These are phyloP conservation scores for Hypholoma fasciculare DNA, from an alignment of 768 basidiomycete genomes.

Conservation along the genomic window DNA sequence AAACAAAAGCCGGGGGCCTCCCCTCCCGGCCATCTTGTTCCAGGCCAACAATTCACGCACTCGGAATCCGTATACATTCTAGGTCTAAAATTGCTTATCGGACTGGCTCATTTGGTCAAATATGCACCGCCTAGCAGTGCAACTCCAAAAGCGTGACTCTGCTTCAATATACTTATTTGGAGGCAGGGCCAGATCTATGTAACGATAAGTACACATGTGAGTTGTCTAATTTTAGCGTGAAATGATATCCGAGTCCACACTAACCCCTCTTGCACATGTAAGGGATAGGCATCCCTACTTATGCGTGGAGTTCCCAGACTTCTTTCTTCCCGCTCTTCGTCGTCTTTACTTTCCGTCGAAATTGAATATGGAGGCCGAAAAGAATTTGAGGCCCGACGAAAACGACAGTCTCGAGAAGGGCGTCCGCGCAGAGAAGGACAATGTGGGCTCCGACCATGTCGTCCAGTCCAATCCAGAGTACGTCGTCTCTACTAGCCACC, in stretches of 20 bases:
- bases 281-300: background rate
- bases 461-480: slow-evolving; percentile 19
- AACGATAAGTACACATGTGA: background rate
- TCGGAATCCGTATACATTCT: no score
- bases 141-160: background rate
- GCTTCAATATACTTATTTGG: background rate
- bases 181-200: background rate
- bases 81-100: no score
- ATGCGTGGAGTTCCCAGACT: background rate
- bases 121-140: background rate
- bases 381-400: slow-evolving; percentile 13
- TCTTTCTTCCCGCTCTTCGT: slow-evolving; percentile 7
- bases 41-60: no score
- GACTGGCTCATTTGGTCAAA: background rate
- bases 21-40: no score
- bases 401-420: slow-evolving; percentile 22
- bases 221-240: background rate
- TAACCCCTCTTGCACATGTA: slow-evolving; percentile 1
- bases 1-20: no score
- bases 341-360: slow-evolving; percentile 1
- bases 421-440: background rate
- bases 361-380: slow-evolving; percentile 22
- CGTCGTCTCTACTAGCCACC: slow-evolving; percentile 1
- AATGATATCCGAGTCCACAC: background rate
- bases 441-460: background rate